Conservation (phyloP, 768 basidiomycete genomes). For the Russula vinacea region DNA sequence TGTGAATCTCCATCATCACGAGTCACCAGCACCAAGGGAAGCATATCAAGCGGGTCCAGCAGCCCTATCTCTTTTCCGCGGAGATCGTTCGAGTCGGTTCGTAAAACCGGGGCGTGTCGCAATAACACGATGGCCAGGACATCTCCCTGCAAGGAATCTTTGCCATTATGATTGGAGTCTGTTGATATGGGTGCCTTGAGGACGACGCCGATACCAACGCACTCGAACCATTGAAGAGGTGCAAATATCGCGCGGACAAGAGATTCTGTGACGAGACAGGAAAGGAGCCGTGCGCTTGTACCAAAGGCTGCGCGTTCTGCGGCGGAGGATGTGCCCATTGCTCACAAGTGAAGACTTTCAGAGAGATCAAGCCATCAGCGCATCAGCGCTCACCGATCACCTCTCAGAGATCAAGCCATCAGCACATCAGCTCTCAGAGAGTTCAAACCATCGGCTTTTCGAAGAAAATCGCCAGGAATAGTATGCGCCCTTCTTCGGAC, state of each 20-base stretch:
- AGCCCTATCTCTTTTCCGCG: constrained; percentile 45
- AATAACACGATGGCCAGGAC: constrained; percentile 50
- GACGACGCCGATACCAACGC: constrained; percentile 44
- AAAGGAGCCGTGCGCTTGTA: constrained; percentile 49
- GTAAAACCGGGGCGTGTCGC: constrained; percentile 47
- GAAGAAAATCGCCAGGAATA: no score
- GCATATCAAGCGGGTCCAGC: constrained; percentile 56
- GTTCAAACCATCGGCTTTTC: no score
- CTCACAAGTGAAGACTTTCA: not conserved
- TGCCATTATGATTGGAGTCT: constrained; percentile 5
- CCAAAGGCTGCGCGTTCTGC: constrained; percentile 44
- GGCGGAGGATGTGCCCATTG: constrained; percentile 1
- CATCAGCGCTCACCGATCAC: no score
- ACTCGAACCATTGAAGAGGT: constrained; percentile 38
- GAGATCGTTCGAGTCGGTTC: constrained; percentile 36
- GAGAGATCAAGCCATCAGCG: not conserved
- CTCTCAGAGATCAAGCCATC: no score
- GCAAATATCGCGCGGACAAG: constrained; percentile 49
- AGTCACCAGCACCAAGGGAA: constrained; percentile 43
- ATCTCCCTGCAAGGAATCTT: constrained; percentile 37
- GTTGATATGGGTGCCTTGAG: constrained; percentile 36
- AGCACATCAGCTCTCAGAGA: no score
- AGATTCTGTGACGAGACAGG: constrained; percentile 57
- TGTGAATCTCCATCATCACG: constrained; percentile 32
- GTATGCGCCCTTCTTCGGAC: no score